Percentiles rank a stretch among this genome's conserved stretches.
Evolutionary conservation across 345 rosid species (phyloP).

Genomic region (Trapa bicornis): DNA sequence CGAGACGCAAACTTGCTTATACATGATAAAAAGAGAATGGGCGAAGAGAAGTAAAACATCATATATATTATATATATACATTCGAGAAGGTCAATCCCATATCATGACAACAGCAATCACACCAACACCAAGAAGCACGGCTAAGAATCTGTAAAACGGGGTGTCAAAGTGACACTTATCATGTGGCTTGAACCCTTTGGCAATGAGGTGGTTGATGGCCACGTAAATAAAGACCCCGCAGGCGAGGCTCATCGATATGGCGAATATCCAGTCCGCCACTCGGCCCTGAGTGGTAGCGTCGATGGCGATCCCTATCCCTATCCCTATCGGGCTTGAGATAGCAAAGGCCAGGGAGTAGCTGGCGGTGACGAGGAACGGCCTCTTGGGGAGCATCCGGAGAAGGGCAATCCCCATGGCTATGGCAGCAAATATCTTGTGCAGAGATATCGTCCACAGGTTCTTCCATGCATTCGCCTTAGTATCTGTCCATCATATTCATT

Average conservation of each 20-base stretch:
- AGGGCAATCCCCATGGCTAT: constrained; percentile 86
- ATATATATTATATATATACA: no score
- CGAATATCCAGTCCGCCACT: constrained; percentile 58
- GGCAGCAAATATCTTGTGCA: constrained; percentile 83
- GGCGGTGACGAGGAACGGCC: constrained; percentile 52
- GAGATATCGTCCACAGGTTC: constrained; percentile 74
- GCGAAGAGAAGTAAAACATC: no score
- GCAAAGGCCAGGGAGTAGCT: constrained; percentile 74
- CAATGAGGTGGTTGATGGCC: constrained; percentile 72
- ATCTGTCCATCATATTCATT: constrained; percentile 13
- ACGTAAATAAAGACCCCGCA: constrained; percentile 75
- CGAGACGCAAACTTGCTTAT: no score
- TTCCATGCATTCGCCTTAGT: constrained; percentile 60
- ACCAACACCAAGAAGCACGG: constrained; percentile 55
- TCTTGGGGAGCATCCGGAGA: constrained; percentile 58
- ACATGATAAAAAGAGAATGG: no score
- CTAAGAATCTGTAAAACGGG: constrained; percentile 60
- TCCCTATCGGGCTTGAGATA: constrained; percentile 61
- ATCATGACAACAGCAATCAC: constrained; percentile 69
- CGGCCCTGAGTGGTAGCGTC: constrained; percentile 59
- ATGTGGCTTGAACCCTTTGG: constrained; percentile 66
- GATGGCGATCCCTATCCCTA: constrained; percentile 75
- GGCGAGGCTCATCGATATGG: constrained; percentile 75
- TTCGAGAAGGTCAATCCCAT: constrained; percentile 36
- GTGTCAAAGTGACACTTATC: constrained; percentile 35